Base-by-base conservation (phyloP, 2,329 filamentous ascomycete genomes). In the Sordariomycetes sp. region DNA sequence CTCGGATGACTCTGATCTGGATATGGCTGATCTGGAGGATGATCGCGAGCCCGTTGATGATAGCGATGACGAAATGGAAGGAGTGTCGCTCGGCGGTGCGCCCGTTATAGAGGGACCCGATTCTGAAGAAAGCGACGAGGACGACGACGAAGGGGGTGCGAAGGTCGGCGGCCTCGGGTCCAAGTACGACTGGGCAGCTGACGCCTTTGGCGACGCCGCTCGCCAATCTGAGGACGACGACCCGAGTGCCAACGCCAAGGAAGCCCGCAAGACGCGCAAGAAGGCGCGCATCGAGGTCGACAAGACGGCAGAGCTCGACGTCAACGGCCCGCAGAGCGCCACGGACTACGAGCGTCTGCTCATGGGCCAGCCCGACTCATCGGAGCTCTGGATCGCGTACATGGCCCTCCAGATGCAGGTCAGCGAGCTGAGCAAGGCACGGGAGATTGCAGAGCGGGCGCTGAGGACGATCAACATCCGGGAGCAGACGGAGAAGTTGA, bases 401-500 rank as follows among this genome's bases (percentile, higher is more conserved):
- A 97, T 99, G 90, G 91, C 92, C n/a, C 96, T 96, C 80, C 90
- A 97, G 73, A 86, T 97, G 71, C 88, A 96, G 68, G 82, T 96
- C 57, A 90, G 90, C 68, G 94, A 99, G 72, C 79, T 95, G 22
- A 84, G 87, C 61, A 94, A 91, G 72, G 92, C 94, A 14, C 85
- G 93, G 54, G 88, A 93, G 63, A 87, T 97, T 60, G 92, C 90
- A 1, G 89, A 97, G 73, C 88, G 94, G 61, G 94, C 94, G 20
- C 82, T 97, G 62, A 86, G 87, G 68, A 95, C 88, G 18, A 97
- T 99, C 75, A 89, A 90, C 71, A 90, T 95, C 61, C 85, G 89
- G 28, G 91, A 97, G 69, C 89, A 96, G 69, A 85, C 86, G 2
- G 94, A 97, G 73, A 97, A 97, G 74, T 77, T 96, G 65, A 96